phyloP scores from a whole-genome alignment of 768 basidiomycete species.

The Rhodotorula paludigena region DNA sequence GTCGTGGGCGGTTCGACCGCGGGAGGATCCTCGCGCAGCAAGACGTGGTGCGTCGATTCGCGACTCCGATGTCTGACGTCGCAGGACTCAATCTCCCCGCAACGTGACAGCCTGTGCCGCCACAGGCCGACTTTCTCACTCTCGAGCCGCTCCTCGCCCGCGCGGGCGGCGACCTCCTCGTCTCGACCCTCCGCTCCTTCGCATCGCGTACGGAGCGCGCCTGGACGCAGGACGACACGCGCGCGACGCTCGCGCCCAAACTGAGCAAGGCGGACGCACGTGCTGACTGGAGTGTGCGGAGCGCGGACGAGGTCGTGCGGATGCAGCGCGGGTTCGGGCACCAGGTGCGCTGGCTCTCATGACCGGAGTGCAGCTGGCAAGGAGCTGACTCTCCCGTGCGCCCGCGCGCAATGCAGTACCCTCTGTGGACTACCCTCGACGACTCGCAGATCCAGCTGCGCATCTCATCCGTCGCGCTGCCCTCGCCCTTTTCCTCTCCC shows the following conservation, averaged over 20 bases:
- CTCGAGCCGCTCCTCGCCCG: conserved; percentile 27
- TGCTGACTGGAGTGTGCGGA: neutral
- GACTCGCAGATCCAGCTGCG: neutral
- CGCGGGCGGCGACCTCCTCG: conserved; percentile 22
- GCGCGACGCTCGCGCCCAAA: conserved; percentile 29
- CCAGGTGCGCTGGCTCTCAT: conserved; percentile 18
- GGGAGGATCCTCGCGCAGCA: conserved; percentile 25
- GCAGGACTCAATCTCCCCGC: rapidly evolving
- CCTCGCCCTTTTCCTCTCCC: neutral
- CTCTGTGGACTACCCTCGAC: conserved; percentile 16
- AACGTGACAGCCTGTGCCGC: neutral
- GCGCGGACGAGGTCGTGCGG: neutral
- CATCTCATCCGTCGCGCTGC: neutral
- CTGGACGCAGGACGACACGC: neutral
- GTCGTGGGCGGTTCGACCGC: conserved; percentile 23
- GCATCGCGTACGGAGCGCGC: neutral
- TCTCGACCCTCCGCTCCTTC: conserved; percentile 12
- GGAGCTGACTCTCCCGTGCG: neutral
- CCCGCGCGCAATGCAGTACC: conserved; percentile 7
- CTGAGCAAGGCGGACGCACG: neutral
- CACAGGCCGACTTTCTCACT: neutral
- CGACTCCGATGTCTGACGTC: neutral
- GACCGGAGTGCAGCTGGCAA: no score
- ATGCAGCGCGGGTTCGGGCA: conserved; percentile 23
- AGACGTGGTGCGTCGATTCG: neutral